Percentiles rank a stretch among this genome's conserved stretches.
These are phyloP conservation scores for Deuterostichococcus epilithicus DNA, from an alignment of 139 green algal genomes.

Conservation along the genomic window DNA sequence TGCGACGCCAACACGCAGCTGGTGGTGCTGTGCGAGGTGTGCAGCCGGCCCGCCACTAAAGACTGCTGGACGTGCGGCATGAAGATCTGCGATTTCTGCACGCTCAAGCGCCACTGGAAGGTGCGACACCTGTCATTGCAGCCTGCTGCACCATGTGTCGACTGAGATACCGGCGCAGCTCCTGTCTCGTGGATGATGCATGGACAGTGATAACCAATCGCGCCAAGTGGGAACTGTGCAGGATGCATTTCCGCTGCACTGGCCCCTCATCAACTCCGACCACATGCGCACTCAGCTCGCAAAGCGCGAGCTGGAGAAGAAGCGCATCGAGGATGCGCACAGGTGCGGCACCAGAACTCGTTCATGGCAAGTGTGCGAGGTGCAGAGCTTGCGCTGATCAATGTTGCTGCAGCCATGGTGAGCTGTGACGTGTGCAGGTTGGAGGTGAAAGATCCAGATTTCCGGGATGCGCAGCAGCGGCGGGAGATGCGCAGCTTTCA, in stretches of 20 bases:
- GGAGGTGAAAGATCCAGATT: constrained; percentile 50
- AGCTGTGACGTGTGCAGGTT: constrained; percentile 11
- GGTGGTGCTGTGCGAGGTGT: constrained; percentile 85
- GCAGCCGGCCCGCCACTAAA: constrained; percentile 69
- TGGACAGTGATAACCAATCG: background rate
- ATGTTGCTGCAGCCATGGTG: background rate
- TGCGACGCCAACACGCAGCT: constrained; percentile 61
- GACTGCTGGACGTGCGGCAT: constrained; percentile 71
- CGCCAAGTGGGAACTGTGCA: background rate
- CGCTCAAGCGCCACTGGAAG: constrained; percentile 77
- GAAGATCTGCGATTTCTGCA: constrained; percentile 83
- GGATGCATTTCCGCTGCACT: constrained; percentile 66
- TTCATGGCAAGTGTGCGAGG: background rate
- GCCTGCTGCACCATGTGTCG: background rate
- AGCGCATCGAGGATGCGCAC: constrained; percentile 65
- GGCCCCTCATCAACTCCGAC: constrained; percentile 66
- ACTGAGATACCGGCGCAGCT: background rate
- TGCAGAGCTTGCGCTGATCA: background rate
- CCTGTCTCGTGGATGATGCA: background rate
- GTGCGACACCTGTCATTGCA: constrained; percentile 2
- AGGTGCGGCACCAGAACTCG: background rate
- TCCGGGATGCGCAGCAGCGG: constrained; percentile 46
- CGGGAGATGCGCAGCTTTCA: constrained; percentile 55
- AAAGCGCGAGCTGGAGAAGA: constrained; percentile 70
- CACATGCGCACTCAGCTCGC: constrained; percentile 62